Base-by-base conservation (phyloP, 257 asterid species). In the Cordia subcordata region DNA sequence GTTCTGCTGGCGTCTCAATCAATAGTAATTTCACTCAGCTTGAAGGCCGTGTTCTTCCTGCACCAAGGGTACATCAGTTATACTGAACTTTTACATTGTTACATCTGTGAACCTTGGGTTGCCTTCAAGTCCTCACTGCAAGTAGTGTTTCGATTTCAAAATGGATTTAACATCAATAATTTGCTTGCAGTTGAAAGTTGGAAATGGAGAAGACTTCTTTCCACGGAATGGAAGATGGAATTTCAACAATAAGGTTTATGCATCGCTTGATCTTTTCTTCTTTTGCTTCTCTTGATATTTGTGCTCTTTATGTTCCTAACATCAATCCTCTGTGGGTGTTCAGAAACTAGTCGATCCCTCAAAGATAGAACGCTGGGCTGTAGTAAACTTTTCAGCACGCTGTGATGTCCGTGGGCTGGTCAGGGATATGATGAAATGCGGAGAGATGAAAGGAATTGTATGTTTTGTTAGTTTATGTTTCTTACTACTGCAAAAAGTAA, bases 141-240 rank as follows among this genome's bases (percentile, higher is more conserved):
- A 17, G 39, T n/a, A 55, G 38, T 37, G 13, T 35, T 15, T 13
- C 16, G 5, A 11, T 23, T 50, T 10, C 8, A 19, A 35, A 13
- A 42, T 35, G 55, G 16, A 32, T 45, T 17, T 50, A 45, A 49
- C 40, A 53, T 60, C 57, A 17, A 61, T 47, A 33, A 19, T 68
- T 8, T 19, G 23, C 20, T 67, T 81, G 65, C 84, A 90, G 98
- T 72, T 90, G 66, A 91, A 91, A 72, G 87, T 82, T 0, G 96
- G 88, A 4, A 85, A 87, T 74, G 95, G 95, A 39, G 96, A 83
- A 44, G 98, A 87, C 56, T 61, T 91, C 58, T 80, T 72, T 68
- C 70, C 93, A 23, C 77, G 96, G 5, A 91, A 87, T 62, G 98
- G 98, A 3, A 58, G 98, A 22, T 91, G 98, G 98, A 91, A 91